A percentile compares a stretch with the other conserved stretches of the same genome.
Conservation (phyloP, 2,329 filamentous ascomycete genomes). For the Cladosporium sphaerospermum region DNA sequence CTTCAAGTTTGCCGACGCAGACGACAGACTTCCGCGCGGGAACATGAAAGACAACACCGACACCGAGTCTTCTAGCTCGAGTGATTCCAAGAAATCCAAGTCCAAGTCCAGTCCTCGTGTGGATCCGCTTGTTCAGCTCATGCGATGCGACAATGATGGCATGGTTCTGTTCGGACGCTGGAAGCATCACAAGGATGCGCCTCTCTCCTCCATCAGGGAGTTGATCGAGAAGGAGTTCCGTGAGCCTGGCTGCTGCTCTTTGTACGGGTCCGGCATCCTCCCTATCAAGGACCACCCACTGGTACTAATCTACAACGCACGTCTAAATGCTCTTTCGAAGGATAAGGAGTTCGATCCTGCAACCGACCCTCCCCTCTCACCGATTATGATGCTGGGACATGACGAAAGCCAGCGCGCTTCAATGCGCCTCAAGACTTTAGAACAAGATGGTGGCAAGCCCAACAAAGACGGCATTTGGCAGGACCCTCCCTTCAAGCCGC, state of each 20-base stretch:
- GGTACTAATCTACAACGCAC: background rate
- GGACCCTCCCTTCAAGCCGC: no score
- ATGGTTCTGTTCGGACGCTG: conserved; percentile 5
- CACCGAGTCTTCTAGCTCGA: background rate
- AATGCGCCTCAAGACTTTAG: background rate
- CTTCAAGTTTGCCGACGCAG: no score
- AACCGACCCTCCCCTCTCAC: background rate
- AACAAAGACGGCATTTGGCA: no score
- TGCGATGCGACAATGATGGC: background rate
- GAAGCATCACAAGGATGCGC: conserved; percentile 6
- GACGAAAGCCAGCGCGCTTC: background rate
- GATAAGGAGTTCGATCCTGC: background rate
- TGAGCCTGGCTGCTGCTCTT: background rate
- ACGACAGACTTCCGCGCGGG: no score
- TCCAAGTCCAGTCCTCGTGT: background rate
- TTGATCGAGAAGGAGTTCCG: conserved; percentile 2
- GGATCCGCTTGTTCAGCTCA: background rate
- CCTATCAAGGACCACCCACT: background rate
- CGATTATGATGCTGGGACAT: background rate
- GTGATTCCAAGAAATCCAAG: background rate
- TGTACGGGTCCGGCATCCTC: background rate
- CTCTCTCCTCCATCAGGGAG: background rate
- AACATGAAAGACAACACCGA: no score
- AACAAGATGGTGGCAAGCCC: no score
- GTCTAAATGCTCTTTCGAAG: background rate